Evolutionary conservation across 805 yeast species (phyloP).

Genomic region (fission yeast (Schizosaccharomyces pombe)): DNA sequence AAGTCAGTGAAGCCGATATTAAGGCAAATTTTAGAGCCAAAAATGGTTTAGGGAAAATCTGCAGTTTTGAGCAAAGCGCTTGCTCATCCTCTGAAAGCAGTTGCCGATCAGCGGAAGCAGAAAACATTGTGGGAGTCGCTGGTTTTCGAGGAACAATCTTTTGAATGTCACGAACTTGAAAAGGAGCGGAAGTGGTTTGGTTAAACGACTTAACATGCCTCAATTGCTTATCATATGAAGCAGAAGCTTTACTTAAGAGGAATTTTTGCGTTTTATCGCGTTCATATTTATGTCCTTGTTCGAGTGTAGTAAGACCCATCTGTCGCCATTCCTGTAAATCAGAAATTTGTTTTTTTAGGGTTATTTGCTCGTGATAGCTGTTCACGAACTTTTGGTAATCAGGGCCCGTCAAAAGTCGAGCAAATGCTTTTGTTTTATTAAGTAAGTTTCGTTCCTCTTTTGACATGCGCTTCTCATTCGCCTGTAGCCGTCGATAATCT

Average conservation of each 20-base stretch:
- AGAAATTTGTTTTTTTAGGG: conserved; percentile 55
- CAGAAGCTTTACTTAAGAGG: neutral
- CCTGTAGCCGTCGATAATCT: conserved; percentile 64
- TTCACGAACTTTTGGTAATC: conserved; percentile 59
- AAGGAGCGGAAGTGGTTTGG: too few relatives aligned
- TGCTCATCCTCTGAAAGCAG: conserved; percentile 73
- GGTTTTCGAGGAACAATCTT: neutral
- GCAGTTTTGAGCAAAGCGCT: conserved; percentile 54
- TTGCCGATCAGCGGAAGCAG: conserved; percentile 48
- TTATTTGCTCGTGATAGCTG: conserved; percentile 55
- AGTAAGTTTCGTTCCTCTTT: conserved; percentile 75
- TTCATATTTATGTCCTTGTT: conserved; percentile 65
- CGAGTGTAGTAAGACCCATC: conserved; percentile 66
- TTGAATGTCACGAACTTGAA: neutral
- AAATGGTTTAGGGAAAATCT: conserved; percentile 82
- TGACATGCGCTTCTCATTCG: conserved; percentile 59
- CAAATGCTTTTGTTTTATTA: conserved; percentile 55
- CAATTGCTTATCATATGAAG: too few relatives aligned
- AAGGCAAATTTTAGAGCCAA: conserved; percentile 74
- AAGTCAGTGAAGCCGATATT: conserved; percentile 50
- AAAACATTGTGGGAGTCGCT: neutral
- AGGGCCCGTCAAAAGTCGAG: conserved; percentile 51
- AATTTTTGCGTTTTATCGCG: conserved; percentile 43
- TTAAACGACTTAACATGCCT: too few relatives aligned
- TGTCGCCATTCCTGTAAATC: conserved; percentile 86